A percentile compares a stretch with the other conserved stretches of the same genome.
Evolutionary conservation across 768 basidiomycete genomes (phyloP).

Genomic region (Candolleomyces eurysporus): DNA sequence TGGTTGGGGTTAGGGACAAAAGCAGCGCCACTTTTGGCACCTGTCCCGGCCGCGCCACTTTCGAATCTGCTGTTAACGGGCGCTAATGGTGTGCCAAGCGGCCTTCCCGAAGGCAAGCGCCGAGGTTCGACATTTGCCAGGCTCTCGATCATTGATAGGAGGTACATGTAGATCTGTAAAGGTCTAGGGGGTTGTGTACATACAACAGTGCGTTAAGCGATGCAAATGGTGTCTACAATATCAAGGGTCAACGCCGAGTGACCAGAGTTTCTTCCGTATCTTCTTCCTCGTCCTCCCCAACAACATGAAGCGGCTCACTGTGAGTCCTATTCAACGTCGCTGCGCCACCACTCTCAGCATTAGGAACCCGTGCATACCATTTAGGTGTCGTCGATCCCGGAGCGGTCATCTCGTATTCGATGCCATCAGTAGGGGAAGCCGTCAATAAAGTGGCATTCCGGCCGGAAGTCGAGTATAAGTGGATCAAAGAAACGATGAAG

Average conservation of each 20-base stretch:
- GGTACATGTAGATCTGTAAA: too few relatives aligned
- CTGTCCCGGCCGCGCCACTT: too few relatives aligned
- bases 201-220: too few relatives aligned
- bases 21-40: too few relatives aligned
- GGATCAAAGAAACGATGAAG: conserved; percentile 66
- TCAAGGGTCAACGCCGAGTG: not conserved
- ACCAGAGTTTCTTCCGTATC: conserved; percentile 4
- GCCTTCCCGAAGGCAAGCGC: too few relatives aligned
- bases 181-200: too few relatives aligned
- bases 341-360: conserved; percentile 10
- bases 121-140: too few relatives aligned
- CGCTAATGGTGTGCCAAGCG: too few relatives aligned
- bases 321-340: conserved; percentile 1
- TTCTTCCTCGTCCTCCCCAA: conserved; percentile 53
- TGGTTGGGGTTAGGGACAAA: too few relatives aligned
- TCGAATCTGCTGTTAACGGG: too few relatives aligned
- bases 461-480: conserved; percentile 64
- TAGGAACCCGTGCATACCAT: conserved; percentile 66
- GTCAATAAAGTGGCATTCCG: conserved; percentile 42
- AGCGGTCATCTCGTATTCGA: conserved; percentile 18
- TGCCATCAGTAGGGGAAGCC: conserved; percentile 12
- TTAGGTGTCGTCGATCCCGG: conserved; percentile 36
- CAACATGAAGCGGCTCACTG: conserved; percentile 35
- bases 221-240: not conserved
- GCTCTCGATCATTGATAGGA: too few relatives aligned